Percentiles rank a stretch among this genome's conserved stretches.
Conservation (phyloP, 2,329 filamentous ascomycete species). For the Aspergillus oerlinghausenensis region DNA sequence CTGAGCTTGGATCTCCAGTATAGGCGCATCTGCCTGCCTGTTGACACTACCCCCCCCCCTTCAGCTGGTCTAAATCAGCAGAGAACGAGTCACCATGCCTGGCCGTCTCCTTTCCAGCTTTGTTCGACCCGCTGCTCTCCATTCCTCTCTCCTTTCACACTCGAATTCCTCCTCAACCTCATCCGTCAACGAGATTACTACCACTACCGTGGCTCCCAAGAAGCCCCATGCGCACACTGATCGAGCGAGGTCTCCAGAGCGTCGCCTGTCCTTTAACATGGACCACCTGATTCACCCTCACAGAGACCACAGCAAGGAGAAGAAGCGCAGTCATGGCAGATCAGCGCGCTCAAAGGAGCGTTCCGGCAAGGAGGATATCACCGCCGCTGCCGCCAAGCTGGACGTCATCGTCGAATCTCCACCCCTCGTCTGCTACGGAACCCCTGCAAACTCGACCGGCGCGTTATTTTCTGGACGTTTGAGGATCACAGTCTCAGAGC, state of each 20-base stretch:
- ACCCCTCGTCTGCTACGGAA: conserved; percentile 77
- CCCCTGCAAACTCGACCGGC: conserved; percentile 69
- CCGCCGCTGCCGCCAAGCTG: conserved; percentile 47
- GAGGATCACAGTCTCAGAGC: conserved; percentile 65
- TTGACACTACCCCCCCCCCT: neutral
- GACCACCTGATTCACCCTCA: conserved; percentile 42
- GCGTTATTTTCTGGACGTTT: conserved; percentile 82
- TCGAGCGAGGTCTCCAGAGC: conserved; percentile 33
- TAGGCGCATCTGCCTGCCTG: neutral
- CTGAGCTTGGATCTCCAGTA: neutral
- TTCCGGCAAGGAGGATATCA: conserved; percentile 21
- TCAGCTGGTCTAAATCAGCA: neutral
- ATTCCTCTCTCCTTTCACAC: conserved; percentile 25
- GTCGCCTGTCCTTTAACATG: conserved; percentile 40
- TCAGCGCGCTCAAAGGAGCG: conserved; percentile 37
- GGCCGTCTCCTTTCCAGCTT: conserved; percentile 39
- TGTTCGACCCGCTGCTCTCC: conserved; percentile 31
- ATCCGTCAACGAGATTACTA: conserved; percentile 34
- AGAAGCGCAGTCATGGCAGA: conserved; percentile 35
- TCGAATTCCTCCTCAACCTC: conserved; percentile 35
- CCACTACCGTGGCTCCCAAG: conserved; percentile 17
- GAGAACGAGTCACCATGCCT: conserved; percentile 28
- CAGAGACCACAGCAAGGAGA: conserved; percentile 39
- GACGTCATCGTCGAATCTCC: conserved; percentile 74
- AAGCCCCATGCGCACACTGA: conserved; percentile 25